phyloP scores from a whole-genome alignment of 2,329 filamentous ascomycete species.

The Rutstroemia sp. region DNA sequence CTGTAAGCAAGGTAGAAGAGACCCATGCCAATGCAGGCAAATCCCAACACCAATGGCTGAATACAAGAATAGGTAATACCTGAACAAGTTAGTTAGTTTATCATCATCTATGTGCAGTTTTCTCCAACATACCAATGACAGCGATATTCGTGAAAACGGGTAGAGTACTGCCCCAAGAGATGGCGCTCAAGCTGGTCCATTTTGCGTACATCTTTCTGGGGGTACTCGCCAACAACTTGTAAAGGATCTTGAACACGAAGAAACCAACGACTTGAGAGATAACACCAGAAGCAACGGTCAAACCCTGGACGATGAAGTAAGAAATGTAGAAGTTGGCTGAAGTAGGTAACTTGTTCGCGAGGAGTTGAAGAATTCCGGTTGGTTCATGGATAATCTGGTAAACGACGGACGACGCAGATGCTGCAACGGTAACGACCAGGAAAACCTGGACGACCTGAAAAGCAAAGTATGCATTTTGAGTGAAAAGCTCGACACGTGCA shows the following conservation, averaged over 20 bases:
- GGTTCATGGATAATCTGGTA: slow-evolving; percentile 58
- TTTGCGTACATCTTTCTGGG: slow-evolving; percentile 74
- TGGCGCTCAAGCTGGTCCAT: slow-evolving; percentile 65
- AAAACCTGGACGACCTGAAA: slow-evolving; percentile 93
- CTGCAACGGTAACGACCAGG: slow-evolving; percentile 74
- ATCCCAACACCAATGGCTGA: slow-evolving; percentile 75
- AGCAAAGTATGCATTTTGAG: slow-evolving; percentile 84
- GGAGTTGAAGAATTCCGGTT: slow-evolving; percentile 49
- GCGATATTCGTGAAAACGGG: slow-evolving; percentile 76
- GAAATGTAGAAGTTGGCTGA: slow-evolving; percentile 92
- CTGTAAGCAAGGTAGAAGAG: slow-evolving; percentile 83
- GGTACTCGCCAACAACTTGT: slow-evolving; percentile 67
- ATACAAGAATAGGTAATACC: slow-evolving; percentile 83
- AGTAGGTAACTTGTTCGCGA: slow-evolving; percentile 69
- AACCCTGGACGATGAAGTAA: slow-evolving; percentile 88
- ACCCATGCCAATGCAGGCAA: slow-evolving; percentile 69
- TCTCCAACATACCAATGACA: slow-evolving; percentile 57
- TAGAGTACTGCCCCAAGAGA: slow-evolving; percentile 79
- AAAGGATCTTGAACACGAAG: slow-evolving; percentile 64
- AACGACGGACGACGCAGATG: slow-evolving; percentile 66
- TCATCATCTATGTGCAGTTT: background rate
- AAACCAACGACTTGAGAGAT: slow-evolving; percentile 70
- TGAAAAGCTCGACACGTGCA: slow-evolving; percentile 77
- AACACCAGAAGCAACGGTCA: slow-evolving; percentile 68
- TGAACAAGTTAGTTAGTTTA: slow-evolving; percentile 14